Conservation (phyloP, 2,329 filamentous ascomycete genomes). For the Aspergillus terreus region DNA sequence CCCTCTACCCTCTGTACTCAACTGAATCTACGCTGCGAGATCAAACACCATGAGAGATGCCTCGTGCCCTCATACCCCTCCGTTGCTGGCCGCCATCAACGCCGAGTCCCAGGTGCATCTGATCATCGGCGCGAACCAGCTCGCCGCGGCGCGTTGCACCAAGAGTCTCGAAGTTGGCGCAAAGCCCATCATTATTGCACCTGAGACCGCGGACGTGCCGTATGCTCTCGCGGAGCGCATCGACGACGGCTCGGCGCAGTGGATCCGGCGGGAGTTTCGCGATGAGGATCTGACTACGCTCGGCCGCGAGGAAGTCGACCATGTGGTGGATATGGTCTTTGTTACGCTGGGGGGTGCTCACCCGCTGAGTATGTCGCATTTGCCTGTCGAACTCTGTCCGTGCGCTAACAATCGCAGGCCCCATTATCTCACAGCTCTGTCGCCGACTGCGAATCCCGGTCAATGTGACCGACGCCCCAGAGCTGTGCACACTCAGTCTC, state of each 20-base stretch:
- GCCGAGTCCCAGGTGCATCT: slow-evolving; percentile 61
- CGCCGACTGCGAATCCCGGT: slow-evolving; percentile 78
- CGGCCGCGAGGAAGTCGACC: slow-evolving; percentile 73
- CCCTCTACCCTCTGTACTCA: neutral
- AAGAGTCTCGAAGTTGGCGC: slow-evolving; percentile 82
- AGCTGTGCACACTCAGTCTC: slow-evolving; percentile 83
- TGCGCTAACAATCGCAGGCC: slow-evolving; percentile 41
- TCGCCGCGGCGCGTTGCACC: slow-evolving; percentile 78
- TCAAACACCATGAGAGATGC: slow-evolving; percentile 29
- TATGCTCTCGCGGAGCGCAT: slow-evolving; percentile 51
- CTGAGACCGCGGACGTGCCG: slow-evolving; percentile 58
- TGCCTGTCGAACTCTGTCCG: slow-evolving; percentile 14
- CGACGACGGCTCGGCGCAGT: slow-evolving; percentile 39
- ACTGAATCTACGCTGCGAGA: neutral
- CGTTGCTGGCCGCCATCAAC: slow-evolving; percentile 40
- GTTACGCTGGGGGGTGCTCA: slow-evolving; percentile 61
- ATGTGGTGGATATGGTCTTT: slow-evolving; percentile 87
- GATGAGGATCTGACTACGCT: slow-evolving; percentile 69
- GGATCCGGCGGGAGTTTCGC: slow-evolving; percentile 54
- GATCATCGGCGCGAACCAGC: slow-evolving; percentile 77
- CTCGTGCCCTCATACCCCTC: slow-evolving; percentile 19
- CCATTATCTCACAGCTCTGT: slow-evolving; percentile 71
- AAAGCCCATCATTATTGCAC: slow-evolving; percentile 71
- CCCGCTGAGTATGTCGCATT: slow-evolving; percentile 45
- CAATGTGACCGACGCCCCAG: slow-evolving; percentile 84